These are phyloP conservation scores for Paecilomyces formosus DNA, from an alignment of 2,329 filamentous ascomycete genomes.

Conservation along the genomic window DNA sequence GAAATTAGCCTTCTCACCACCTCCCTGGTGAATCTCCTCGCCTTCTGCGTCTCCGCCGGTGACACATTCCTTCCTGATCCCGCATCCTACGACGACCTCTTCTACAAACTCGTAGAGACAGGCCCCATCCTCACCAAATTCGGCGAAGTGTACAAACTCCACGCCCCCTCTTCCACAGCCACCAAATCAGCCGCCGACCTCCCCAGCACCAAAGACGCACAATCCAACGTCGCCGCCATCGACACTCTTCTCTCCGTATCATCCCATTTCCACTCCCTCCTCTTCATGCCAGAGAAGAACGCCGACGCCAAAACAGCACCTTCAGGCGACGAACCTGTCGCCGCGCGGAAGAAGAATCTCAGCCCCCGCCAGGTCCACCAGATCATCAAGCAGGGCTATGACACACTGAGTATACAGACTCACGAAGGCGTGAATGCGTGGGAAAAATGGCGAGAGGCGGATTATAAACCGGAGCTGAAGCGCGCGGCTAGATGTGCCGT, in stretches of 20 bases:
- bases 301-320: conserved; percentile 8
- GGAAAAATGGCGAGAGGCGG: conserved; percentile 79
- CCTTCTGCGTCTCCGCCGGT: conserved; percentile 74
- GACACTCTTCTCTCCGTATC: conserved; percentile 72
- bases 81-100: conserved; percentile 86
- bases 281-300: conserved; percentile 50
- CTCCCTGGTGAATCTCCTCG: conserved; percentile 72
- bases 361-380: conserved; percentile 78
- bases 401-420: conserved; percentile 84
- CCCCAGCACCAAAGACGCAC: conserved; percentile 10
- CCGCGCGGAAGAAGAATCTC: conserved; percentile 54
- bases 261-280: conserved; percentile 77
- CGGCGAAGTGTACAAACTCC: conserved; percentile 61
- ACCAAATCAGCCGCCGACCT: conserved; percentile 17
- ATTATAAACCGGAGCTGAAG: conserved; percentile 78
- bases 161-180: conserved; percentile 13
- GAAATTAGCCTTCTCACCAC: conserved; percentile 69
- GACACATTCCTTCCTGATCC: conserved; percentile 87
- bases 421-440: conserved; percentile 80
- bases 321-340: conserved; percentile 19
- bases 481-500: conserved; percentile 76
- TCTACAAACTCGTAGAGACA: conserved; percentile 95
- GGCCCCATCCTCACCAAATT: conserved; percentile 78
- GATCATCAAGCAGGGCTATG: conserved; percentile 94
- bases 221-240: conserved; percentile 57